Percentiles rank a stretch among this genome's conserved stretches.
Evolutionary conservation across 768 basidiomycete species (phyloP).

Genomic region (Agrocybe praecox): DNA sequence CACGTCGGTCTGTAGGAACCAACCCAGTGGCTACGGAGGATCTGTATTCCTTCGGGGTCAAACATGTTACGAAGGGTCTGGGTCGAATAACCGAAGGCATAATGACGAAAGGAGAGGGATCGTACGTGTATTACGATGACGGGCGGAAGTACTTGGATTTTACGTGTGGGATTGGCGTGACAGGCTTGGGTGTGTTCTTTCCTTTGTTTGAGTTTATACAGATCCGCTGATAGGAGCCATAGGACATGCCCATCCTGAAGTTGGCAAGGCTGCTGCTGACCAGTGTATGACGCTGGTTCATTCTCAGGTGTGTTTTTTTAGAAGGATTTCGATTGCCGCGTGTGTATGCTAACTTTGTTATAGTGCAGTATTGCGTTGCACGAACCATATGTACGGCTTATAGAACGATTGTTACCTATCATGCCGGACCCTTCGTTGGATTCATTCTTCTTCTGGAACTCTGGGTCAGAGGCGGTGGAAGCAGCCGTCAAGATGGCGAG

Average conservation of each 20-base stretch:
- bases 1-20: conserved; percentile 10
- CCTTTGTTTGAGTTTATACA: background rate
- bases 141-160: conserved; percentile 82
- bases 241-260: conserved; percentile 89
- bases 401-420: conserved; percentile 80
- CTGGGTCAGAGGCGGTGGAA: conserved; percentile 93
- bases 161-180: conserved; percentile 87
- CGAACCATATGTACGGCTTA: conserved; percentile 83
- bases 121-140: conserved; percentile 72
- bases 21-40: conserved; percentile 21
- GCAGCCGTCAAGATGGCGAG: conserved; percentile 89
- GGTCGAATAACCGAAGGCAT: conserved; percentile 53
- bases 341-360: background rate
- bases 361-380: conserved; percentile 91
- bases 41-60: conserved; percentile 41
- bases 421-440: conserved; percentile 93
- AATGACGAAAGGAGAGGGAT: conserved; percentile 70
- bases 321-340: background rate
- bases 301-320: conserved; percentile 53
- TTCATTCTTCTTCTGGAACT: conserved; percentile 98
- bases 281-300: conserved; percentile 85
- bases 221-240: background rate
- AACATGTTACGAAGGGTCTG: conserved; percentile 50
- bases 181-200: conserved; percentile 64
- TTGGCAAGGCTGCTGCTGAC: conserved; percentile 86